These are phyloP conservation scores for Hebeloma cylindrosporum DNA, from an alignment of 768 basidiomycete species.

Conservation along the genomic window DNA sequence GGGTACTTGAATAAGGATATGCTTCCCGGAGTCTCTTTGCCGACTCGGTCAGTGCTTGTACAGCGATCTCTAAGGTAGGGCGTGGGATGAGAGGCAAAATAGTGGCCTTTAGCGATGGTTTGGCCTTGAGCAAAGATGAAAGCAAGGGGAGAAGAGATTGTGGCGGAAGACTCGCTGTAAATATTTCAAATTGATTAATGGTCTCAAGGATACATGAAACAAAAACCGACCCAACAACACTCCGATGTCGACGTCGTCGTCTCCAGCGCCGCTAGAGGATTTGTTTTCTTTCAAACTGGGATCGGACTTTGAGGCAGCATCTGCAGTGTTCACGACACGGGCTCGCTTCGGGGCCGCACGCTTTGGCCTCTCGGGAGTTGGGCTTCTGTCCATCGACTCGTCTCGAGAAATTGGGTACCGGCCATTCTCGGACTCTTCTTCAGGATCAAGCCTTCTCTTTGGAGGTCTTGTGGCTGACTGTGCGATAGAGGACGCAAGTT, in stretches of 20 bases:
- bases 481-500: conserved; percentile 51
- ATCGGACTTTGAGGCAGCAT: conserved; percentile 39
- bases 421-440: conserved; percentile 57
- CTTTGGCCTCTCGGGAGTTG: conserved; percentile 78
- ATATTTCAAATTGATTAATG: conserved; percentile 17
- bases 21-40: conserved; percentile 77
- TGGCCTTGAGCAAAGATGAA: conserved; percentile 60
- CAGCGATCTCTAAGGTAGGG: conserved; percentile 76
- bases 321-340: conserved; percentile 39
- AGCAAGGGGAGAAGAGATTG: conserved; percentile 76
- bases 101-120: conserved; percentile 70
- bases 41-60: conserved; percentile 65
- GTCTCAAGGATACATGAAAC: conserved; percentile 2
- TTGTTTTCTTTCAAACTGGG: conserved; percentile 51
- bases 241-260: conserved; percentile 75
- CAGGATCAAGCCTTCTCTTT: conserved; percentile 68
- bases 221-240: conserved; percentile 67
- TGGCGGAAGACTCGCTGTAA: conserved; percentile 71
- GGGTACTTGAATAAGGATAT: conserved; percentile 72
- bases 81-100: conserved; percentile 80
- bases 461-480: conserved; percentile 44
- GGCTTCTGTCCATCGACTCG: conserved; percentile 81
- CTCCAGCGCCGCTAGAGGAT: conserved; percentile 34
- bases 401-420: conserved; percentile 44
- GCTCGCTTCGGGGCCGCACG: conserved; percentile 69